These are phyloP conservation scores for Monoraphidium neglectum DNA, from an alignment of 139 green algal species.

Conservation along the genomic window DNA sequence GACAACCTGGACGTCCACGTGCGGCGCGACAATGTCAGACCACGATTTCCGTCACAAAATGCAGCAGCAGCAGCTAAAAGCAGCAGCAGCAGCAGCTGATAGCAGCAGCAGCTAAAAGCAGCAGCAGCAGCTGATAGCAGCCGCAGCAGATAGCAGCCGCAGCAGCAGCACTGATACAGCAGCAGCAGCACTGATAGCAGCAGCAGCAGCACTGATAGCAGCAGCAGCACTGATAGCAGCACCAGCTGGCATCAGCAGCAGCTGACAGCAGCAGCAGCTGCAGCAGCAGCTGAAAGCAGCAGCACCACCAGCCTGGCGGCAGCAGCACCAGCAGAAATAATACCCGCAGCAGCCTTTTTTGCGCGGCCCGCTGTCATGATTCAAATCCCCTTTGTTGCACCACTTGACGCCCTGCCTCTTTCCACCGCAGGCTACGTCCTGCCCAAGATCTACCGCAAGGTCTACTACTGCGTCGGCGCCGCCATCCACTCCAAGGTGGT, in stretches of 20 bases:
- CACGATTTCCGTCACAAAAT: neutral
- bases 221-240: neutral
- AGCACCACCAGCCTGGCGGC: no score
- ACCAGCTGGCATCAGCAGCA: neutral
- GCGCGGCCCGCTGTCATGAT: no score
- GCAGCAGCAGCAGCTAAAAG: neutral
- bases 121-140: neutral
- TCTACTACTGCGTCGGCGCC: conserved; percentile 99
- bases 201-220: conserved; percentile 7
- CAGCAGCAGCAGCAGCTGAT: neutral
- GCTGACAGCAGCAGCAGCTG: no score
- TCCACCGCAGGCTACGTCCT: conserved; percentile 85
- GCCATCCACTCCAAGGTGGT: conserved; percentile 99
- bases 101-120: neutral
- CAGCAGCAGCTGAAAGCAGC: no score
- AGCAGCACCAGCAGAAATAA: no score
- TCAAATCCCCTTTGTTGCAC: no score
- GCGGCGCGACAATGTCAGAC: no score
- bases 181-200: neutral
- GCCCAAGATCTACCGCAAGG: conserved; percentile 99
- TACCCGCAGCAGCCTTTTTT: no score
- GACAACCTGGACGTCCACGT: no score
- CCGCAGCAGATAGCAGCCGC: neutral
- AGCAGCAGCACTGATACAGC: neutral
- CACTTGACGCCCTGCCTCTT: no score